Conservation (phyloP, 2,329 filamentous ascomycete genomes). For the Helicocarpus griseus region DNA sequence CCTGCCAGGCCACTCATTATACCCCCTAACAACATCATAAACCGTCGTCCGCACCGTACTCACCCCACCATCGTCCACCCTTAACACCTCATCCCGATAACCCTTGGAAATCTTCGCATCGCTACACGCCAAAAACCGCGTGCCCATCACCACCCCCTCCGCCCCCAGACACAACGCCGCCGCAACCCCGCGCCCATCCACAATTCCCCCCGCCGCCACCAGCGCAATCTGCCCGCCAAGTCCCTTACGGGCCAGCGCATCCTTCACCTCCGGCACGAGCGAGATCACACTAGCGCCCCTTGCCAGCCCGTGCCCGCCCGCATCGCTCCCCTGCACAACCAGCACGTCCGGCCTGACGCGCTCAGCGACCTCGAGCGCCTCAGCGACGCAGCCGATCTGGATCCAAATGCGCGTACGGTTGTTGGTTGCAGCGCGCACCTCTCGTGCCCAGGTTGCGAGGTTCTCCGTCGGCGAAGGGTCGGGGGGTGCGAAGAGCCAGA, state of each 20-base stretch:
- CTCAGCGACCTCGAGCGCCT: slow-evolving; percentile 33
- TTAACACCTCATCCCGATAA: slow-evolving; percentile 41
- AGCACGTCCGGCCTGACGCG: slow-evolving; percentile 38
- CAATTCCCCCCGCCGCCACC: slow-evolving; percentile 45
- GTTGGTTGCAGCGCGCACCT: slow-evolving; percentile 30
- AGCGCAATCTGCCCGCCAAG: slow-evolving; percentile 30
- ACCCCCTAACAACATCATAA: slow-evolving; percentile 47
- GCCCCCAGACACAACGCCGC: slow-evolving; percentile 45
- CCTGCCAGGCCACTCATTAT: slow-evolving; percentile 46
- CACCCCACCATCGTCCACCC: slow-evolving; percentile 42
- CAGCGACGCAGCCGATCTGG: slow-evolving; percentile 41
- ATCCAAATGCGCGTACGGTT: slow-evolving; percentile 41
- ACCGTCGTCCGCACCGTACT: slow-evolving; percentile 42
- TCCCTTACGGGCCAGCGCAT: slow-evolving; percentile 24
- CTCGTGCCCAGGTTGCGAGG: slow-evolving; percentile 28
- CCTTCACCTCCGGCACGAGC: slow-evolving; percentile 42
- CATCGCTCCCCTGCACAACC: slow-evolving; percentile 45
- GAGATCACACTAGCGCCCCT: slow-evolving; percentile 37
- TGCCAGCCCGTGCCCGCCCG: slow-evolving; percentile 44
- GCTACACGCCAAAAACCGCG: slow-evolving; percentile 48
- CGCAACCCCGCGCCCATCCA: slow-evolving; percentile 42
- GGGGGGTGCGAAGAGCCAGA: slow-evolving; percentile 32
- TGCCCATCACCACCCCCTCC: slow-evolving; percentile 51
- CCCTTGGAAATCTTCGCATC: slow-evolving; percentile 42
- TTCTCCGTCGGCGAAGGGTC: slow-evolving; percentile 18